Evolutionary conservation across 768 basidiomycete genomes (phyloP).

Genomic region (Agaricus blazei): DNA sequence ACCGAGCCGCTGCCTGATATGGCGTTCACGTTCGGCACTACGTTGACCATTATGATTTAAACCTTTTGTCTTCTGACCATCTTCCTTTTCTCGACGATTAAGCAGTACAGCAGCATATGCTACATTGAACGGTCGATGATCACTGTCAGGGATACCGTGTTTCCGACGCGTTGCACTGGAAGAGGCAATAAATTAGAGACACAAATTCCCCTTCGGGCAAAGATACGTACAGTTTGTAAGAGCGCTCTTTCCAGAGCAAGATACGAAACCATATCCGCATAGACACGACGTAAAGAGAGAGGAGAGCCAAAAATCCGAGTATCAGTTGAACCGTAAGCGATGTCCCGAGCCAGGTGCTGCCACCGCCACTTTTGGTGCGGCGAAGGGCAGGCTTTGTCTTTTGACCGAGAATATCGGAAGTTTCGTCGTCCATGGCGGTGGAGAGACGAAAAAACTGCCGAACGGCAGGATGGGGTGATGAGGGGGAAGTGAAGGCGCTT

Average conservation of each 20-base stretch:
- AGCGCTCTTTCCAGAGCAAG: conserved; percentile 56
- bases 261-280: conserved; percentile 40
- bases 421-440: conserved; percentile 57
- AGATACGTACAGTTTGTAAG: conserved; percentile 55
- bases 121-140: conserved; percentile 80
- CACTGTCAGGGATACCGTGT: conserved; percentile 81
- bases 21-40: conserved; percentile 32
- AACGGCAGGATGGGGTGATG: conserved; percentile 27
- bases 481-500: conserved; percentile 25
- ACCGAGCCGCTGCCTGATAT: conserved; percentile 43
- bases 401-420: conserved; percentile 69
- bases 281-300: conserved; percentile 30
- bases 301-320: conserved; percentile 29
- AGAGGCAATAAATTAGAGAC: conserved; percentile 2
- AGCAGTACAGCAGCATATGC: conserved; percentile 73
- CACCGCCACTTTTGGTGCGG: conserved; percentile 18
- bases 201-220: not conserved
- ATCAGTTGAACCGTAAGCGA: conserved; percentile 36
- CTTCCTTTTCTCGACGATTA: conserved; percentile 49
- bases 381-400: conserved; percentile 35
- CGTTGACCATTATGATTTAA: conserved; percentile 28
- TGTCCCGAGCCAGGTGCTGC: conserved; percentile 21
- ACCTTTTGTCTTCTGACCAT: conserved; percentile 23
- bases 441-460: conserved; percentile 23
- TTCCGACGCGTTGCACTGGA: conserved; percentile 63